Evolutionary conservation across 129 eudicot genomes (phyloP), one percentile per base, ranked within the genome.

Genomic region (Pittosporum tobira): DNA sequence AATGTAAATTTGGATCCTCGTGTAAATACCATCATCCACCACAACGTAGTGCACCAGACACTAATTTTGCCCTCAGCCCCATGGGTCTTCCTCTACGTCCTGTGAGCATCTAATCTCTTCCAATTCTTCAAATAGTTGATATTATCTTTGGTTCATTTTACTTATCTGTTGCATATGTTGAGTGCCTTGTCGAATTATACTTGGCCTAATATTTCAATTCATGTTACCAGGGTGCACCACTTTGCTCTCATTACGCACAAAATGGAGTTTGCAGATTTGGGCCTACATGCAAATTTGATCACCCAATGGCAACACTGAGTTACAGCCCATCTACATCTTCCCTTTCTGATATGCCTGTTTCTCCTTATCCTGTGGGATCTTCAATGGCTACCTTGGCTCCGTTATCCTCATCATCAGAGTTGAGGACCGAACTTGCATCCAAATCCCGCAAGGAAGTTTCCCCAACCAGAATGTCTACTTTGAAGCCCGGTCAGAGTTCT

Each of bases 71-170:
- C 23, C 91, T 89, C 68, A 81, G 90, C 68, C 83, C 93, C 54
- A 82, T 79, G 95, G 97, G 95, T 47, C 97, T 88, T 59, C 95
- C 97, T 47, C 68, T 85, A 34, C 97, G 91, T 64, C 85, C 88
- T 23, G 95, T 88, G 80, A 78, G 84, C 53, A 31, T 62, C 57
- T 48, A 13, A 61, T 23, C 66, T 9, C 30, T 16, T n/a, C n/a
- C n/a, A n/a, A n/a, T n/a, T n/a, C n/a, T n/a, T n/a, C n/a, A n/a
- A n/a, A n/a, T n/a, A 7, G 9, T 19, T 54, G 10, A 21, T 18
- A 3, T 16, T 26, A 25, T 24, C 11, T 40, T 19, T 48, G 1
- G 20, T 45, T 43, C 6, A 26, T 23, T 51, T 0, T 63, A 46
- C 40, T 23, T 30, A 34, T 1, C 4, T 54, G 24, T 62, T 13